Percentiles rank a stretch among this genome's conserved stretches.
phyloP scores from a whole-genome alignment of 176 grass and related monocot species.

The Carex scoparia region DNA sequence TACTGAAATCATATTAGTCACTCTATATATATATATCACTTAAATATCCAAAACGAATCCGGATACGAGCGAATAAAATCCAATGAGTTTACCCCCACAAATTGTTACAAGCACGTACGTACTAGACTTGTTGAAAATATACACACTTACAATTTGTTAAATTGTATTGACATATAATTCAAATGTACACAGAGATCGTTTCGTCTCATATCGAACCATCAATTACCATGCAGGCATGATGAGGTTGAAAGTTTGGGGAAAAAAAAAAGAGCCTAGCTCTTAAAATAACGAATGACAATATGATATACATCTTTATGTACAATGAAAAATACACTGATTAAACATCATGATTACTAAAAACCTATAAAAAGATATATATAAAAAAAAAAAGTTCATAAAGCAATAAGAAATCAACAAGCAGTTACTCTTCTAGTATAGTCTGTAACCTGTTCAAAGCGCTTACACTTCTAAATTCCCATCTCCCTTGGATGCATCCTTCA shows the following conservation, averaged over 20 bases:
- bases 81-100: too few relatives aligned
- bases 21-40: too few relatives aligned
- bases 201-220: not conserved
- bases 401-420: not conserved
- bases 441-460: not conserved
- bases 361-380: not conserved
- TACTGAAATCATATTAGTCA: too few relatives aligned
- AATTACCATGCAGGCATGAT: not conserved
- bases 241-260: not conserved
- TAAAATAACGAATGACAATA: not conserved
- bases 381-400: not conserved
- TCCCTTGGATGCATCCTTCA: constrained; percentile 49
- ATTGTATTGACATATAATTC: not conserved
- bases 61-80: too few relatives aligned
- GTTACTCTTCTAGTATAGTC: not conserved
- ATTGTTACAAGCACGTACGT: not conserved
- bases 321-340: not conserved
- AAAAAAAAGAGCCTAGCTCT: not conserved
- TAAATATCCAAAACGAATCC: too few relatives aligned
- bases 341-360: not conserved
- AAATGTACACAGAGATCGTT: too few relatives aligned
- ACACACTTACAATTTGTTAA: not conserved
- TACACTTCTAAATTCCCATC: constrained; percentile 39
- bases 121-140: not conserved
- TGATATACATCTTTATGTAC: not conserved